Evolutionary conservation across 2,329 filamentous ascomycete species (phyloP), one percentile per base, ranked within the genome.

Genomic region (Malbranchea cinnamomea): DNA sequence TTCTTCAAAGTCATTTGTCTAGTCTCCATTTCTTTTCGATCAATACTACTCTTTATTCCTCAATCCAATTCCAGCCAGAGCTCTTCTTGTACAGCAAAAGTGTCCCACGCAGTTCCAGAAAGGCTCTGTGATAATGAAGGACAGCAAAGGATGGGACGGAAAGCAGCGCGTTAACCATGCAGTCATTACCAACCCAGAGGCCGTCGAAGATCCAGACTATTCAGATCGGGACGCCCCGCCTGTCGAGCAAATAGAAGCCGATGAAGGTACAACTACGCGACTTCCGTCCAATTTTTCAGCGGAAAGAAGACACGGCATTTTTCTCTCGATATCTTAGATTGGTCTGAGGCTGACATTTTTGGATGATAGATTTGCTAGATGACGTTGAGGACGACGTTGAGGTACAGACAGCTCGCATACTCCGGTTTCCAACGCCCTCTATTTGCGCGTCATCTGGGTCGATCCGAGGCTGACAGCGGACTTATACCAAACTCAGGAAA

Each of bases 161-260:
- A 62, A 62, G 40, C 39, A 60, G 35, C 45, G 58, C 23, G 58
- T 93, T 29, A 74, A 79, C 37, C 76, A 70, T 48, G 66, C 74
- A 2, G 61, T 71, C 18, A 60, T 91, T 26, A 63, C 68, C 14
- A 91, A 92, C 46, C 78, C 82, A 2, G 82, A 89, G 47, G 81
- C 79, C 6, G 56, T 92, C 30, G 79, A 78, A 24, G 84, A 94
- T 45, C 73, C 80, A 0, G 84, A 93, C 33, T 83, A 87, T 49
- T 89, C 81, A 10, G 84, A 81, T 41, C 71, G 69, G 12, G 67
- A 71, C 39, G 67, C 64, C 12, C 57, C 79, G 37, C 71, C 71
- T 0, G 76, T 77, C 28, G 78, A 91, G 35, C 65, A 77, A 48
- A 83, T 92, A 34, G 65, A 70, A 15, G 78, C 83, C 5, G 84